A percentile compares a stretch with the other conserved stretches of the same genome.
Conservation (phyloP, 306 rosid species). For the Quercus aquifolioides region DNA sequence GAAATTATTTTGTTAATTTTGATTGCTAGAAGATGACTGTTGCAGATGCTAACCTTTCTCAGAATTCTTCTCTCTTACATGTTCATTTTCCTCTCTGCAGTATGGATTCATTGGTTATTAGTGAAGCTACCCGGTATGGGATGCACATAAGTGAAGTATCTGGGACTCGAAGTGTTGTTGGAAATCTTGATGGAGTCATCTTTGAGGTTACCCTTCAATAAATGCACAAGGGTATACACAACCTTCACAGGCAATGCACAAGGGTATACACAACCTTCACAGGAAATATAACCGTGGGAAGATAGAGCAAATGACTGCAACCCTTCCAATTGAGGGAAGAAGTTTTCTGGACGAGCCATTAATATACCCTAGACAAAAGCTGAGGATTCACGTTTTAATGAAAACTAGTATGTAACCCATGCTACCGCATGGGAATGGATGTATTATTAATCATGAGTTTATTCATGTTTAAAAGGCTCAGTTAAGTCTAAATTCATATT, state of each 20-base stretch:
- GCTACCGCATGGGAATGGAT: too few species aligned
- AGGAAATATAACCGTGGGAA: not conserved
- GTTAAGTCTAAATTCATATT: too few species aligned
- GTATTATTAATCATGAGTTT: too few species aligned
- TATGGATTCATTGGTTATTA: conserved; percentile 60
- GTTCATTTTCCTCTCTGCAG: conserved; percentile 32
- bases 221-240: conserved; percentile 1
- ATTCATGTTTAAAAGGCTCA: too few species aligned
- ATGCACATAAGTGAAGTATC: conserved; percentile 67
- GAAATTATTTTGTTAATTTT: not conserved
- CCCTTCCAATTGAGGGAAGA: not conserved
- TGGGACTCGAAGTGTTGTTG: conserved; percentile 53
- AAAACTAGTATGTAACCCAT: not conserved
- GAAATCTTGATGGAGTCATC: conserved; percentile 76
- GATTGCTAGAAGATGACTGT: not conserved
- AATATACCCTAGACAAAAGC: not conserved
- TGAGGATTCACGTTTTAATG: not conserved
- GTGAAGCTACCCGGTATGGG: conserved; percentile 52
- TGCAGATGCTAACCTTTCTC: not conserved
- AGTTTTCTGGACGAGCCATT: not conserved
- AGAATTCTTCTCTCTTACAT: not conserved
- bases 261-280: not conserved
- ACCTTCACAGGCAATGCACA: conserved; percentile 11
- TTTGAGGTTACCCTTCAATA: conserved; percentile 59
- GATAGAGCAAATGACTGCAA: not conserved